Evolutionary conservation across 805 yeast genomes (phyloP).

Genomic region (Metschnikowia anglica): DNA sequence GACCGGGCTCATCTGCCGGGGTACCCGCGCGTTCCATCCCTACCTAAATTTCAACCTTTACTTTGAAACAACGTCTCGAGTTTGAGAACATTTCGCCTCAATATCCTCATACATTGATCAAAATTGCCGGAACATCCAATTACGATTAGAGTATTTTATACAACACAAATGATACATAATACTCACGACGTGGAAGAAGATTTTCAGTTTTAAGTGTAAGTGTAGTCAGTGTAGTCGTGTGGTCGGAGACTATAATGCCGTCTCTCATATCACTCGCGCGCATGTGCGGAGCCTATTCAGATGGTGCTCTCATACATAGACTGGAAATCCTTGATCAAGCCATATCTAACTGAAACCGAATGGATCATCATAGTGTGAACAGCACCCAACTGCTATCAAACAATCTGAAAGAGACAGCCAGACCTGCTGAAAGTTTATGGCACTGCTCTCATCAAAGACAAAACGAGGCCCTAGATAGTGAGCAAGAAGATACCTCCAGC

Average conservation of each 20-base stretch:
- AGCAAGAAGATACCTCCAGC: neutral
- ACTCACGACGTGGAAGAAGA: too few relatives aligned
- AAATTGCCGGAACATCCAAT: too few relatives aligned
- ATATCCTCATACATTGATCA: too few relatives aligned
- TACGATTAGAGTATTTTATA: too few relatives aligned
- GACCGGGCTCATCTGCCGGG: conserved; percentile 8
- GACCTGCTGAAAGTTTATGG: conserved; percentile 3
- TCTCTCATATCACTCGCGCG: neutral
- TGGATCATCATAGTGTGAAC: neutral
- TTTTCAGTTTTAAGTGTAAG: too few relatives aligned
- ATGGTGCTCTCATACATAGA: neutral
- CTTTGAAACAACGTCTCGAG: too few relatives aligned
- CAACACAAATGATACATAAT: too few relatives aligned
- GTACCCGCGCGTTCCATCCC: conserved; percentile 6
- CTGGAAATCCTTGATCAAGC: neutral
- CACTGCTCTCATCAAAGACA: conserved; percentile 6
- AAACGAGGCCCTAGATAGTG: conserved; percentile 6
- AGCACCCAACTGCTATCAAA: neutral
- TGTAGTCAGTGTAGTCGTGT: too few relatives aligned
- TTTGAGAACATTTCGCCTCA: too few relatives aligned
- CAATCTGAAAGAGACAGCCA: neutral
- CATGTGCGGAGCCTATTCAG: neutral
- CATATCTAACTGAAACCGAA: neutral
- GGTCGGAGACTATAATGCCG: too few relatives aligned
- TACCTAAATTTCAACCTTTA: conserved; percentile 21